Evolutionary conservation across 2,329 filamentous ascomycete genomes (phyloP).

Genomic region (Aspergillus sp.): DNA sequence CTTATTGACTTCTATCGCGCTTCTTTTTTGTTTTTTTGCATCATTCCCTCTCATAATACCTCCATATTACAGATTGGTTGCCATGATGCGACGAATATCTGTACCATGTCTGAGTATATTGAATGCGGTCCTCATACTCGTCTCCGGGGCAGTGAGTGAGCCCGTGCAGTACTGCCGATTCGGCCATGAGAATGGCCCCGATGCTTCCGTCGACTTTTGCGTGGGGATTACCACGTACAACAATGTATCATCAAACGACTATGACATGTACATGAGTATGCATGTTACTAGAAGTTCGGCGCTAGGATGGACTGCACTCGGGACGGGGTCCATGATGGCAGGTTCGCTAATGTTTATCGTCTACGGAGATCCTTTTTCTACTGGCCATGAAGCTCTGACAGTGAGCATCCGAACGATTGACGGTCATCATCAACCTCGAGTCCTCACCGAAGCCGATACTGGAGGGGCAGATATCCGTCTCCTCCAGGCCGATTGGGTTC

Average conservation of each 20-base stretch:
- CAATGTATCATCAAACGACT: conserved; percentile 3
- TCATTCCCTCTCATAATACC: neutral
- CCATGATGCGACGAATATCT: neutral
- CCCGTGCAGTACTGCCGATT: conserved; percentile 13
- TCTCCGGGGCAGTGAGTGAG: neutral
- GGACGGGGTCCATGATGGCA: conserved; percentile 12
- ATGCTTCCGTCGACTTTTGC: conserved; percentile 9
- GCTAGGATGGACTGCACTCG: conserved; percentile 12
- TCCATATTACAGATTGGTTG: neutral
- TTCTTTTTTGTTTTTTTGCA: neutral
- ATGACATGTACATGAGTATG: conserved; percentile 12
- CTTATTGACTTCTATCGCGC: neutral
- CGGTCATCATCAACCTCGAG: conserved; percentile 4
- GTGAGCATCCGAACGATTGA: conserved; percentile 10
- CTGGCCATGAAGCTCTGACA: neutral
- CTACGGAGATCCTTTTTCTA: conserved; percentile 9
- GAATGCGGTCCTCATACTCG: neutral
- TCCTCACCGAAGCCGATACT: neutral
- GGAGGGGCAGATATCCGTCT: conserved; percentile 5
- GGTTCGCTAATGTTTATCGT: conserved; percentile 12
- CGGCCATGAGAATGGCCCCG: neutral
- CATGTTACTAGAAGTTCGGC: conserved; percentile 6
- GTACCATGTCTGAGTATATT: neutral
- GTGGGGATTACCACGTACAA: conserved; percentile 9
- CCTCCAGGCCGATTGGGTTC: conserved; percentile 1